These are phyloP conservation scores for Rhizopus sp. DNA, from an alignment of 371 early-diverging fungal genomes.

Conservation along the genomic window DNA sequence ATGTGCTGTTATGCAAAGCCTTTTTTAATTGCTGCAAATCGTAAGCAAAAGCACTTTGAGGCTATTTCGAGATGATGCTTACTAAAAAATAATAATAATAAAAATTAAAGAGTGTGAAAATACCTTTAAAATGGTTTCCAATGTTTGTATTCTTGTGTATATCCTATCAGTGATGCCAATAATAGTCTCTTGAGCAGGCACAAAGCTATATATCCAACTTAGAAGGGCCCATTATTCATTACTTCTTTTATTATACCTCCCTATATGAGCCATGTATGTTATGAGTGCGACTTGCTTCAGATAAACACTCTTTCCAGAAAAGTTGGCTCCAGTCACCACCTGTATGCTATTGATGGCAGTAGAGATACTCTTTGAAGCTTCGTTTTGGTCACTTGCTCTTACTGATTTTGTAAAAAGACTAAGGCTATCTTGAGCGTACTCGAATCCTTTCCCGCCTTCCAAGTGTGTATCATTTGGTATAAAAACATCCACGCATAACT, in stretches of 20 bases:
- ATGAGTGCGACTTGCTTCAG: conserved; percentile 80
- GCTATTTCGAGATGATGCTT: conserved; percentile 31
- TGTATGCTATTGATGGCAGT: conserved; percentile 33
- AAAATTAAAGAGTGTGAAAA: not conserved
- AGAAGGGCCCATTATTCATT: not conserved
- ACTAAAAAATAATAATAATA: not conserved
- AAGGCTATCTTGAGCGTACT: not conserved
- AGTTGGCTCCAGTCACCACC: conserved; percentile 77
- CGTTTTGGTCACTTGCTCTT: too few relatives aligned
- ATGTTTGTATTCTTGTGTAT: conserved; percentile 75
- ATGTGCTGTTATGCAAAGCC: conserved; percentile 55
- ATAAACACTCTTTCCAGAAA: conserved; percentile 80
- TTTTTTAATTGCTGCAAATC: conserved; percentile 69
- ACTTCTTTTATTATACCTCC: conserved; percentile 43
- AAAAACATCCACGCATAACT: conserved; percentile 64
- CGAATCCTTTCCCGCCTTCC: conserved; percentile 30
- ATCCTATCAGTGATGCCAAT: conserved; percentile 90
- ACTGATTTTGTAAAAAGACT: not conserved
- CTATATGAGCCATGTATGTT: conserved; percentile 80
- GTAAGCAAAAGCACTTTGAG: conserved; percentile 71
- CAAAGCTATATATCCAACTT: conserved; percentile 60
- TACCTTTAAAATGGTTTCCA: conserved; percentile 57
- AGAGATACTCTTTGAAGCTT: not conserved
- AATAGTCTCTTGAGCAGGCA: conserved; percentile 82
- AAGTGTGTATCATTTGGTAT: conserved; percentile 65